Base-by-base conservation (phyloP, 345 rosid genomes). In the Pistacia integerrima region DNA sequence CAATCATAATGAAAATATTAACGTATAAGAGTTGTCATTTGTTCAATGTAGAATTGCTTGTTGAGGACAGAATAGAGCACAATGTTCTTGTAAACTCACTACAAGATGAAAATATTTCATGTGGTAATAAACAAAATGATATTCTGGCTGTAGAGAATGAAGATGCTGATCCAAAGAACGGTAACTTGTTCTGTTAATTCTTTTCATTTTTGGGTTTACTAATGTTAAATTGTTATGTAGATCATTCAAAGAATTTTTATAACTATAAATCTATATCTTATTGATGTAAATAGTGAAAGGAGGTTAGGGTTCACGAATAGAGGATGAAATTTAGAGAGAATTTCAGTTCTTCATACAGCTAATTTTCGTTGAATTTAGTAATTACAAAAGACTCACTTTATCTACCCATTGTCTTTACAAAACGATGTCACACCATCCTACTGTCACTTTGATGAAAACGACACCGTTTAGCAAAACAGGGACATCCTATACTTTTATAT, bases 31-130 rank as follows among this genome's bases (percentile, higher is more conserved):
- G 51, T 76, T 70, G 12, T 64, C 4, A 62, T 76, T 79, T 61
- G 65, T 86, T 74, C 87, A 96, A 98, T 83, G 95, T 95, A 77
- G 93, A 93, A 80, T 85, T 96, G 81, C 77, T 96, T 16, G 46
- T 87, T 41, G 88, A 89, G 81, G 97, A 94, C 77, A 82, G 84
- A 72, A 87, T 96, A 72, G 97, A 92, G 68, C 93, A 91, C 84
- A 94, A 96, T 86, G 98, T 93, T 89, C 97, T 94, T 69, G 90
- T 87, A 77, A 85, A 85, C 67, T 64, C 78, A 12, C 59, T 89
- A 76, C 69, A 82, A 76, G 89, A 82, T 78, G 82, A 81, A 61
- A 52, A 71, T 22, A 74, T 70, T 64, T 70, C 75, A 76, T 68
- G 67, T 73, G 81, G 65, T 46, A 81, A 83, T 55, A 61, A 36